Percentiles rank a stretch among this genome's conserved stretches.
phyloP scores from a whole-genome alignment of 78 protist species.

The Speleostelium caveatum region DNA sequence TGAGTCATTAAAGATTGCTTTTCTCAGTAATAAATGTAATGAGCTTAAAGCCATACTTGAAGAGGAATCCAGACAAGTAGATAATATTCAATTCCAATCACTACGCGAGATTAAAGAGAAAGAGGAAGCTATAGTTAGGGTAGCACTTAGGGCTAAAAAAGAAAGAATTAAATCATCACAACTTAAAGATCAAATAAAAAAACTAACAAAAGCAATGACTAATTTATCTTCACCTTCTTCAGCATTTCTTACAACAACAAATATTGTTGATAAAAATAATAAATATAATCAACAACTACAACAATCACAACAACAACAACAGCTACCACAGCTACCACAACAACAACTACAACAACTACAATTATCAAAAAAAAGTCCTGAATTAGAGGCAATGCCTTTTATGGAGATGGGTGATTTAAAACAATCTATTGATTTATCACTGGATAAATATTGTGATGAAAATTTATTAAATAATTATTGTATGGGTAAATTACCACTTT shows the following conservation, averaged over 20 bases:
- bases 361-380: conserved; percentile 7
- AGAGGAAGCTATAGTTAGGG: conserved; percentile 57
- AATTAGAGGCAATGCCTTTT: conserved; percentile 22
- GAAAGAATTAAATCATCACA: conserved; percentile 51
- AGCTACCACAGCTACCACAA: neutral
- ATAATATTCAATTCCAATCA: conserved; percentile 32
- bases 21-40: conserved; percentile 10
- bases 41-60: conserved; percentile 51
- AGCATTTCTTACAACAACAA: neutral
- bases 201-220: neutral
- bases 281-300: neutral
- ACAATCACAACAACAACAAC: neutral
- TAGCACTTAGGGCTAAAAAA: conserved; percentile 67
- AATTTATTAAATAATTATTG: neutral
- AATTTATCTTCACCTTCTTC: neutral
- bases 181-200: conserved; percentile 59
- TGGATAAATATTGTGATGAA: conserved; percentile 48
- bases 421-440: conserved; percentile 50
- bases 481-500: neutral
- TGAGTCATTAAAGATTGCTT: conserved; percentile 28
- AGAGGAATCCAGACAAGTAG: conserved; percentile 69
- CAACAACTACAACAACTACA: too few species aligned
- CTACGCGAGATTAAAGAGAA: conserved; percentile 40
- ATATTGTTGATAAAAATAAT: neutral
- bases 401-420: conserved; percentile 68